Evolutionary conservation across 2,329 filamentous ascomycete species (phyloP).

Genomic region (Arthrobotrys sphaeroides): DNA sequence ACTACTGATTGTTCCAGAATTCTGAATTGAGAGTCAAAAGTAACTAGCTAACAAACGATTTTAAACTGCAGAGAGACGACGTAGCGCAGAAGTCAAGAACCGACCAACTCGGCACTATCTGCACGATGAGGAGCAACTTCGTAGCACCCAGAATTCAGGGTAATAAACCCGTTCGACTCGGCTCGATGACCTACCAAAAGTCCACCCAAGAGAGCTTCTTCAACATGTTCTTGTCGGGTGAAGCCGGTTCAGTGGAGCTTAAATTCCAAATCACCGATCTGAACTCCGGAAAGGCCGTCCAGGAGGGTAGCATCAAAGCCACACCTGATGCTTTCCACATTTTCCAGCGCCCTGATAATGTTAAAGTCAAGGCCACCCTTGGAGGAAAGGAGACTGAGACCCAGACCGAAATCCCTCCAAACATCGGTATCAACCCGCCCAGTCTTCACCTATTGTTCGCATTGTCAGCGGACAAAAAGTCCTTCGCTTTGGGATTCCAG

Average conservation of each 20-base stretch:
- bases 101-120: not conserved
- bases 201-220: not conserved
- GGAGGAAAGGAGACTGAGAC: not conserved
- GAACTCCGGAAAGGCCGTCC: not conserved
- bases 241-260: not conserved
- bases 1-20: not conserved
- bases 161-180: not conserved
- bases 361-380: not conserved
- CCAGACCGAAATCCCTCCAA: not conserved
- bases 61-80: not conserved
- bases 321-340: not conserved
- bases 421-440: not conserved
- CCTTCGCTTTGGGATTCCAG: not conserved
- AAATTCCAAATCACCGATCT: not conserved
- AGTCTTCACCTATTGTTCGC: not conserved
- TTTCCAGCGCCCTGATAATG: not conserved
- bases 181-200: not conserved
- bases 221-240: not conserved
- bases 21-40: not conserved
- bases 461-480: not conserved
- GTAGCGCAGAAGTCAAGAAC: not conserved
- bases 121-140: not conserved
- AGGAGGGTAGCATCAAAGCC: not conserved
- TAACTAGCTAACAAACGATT: not conserved
- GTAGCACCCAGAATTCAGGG: not conserved